These are phyloP conservation scores for Anethum foeniculum DNA, from an alignment of 140 eudicot species.

Conservation along the genomic window DNA sequence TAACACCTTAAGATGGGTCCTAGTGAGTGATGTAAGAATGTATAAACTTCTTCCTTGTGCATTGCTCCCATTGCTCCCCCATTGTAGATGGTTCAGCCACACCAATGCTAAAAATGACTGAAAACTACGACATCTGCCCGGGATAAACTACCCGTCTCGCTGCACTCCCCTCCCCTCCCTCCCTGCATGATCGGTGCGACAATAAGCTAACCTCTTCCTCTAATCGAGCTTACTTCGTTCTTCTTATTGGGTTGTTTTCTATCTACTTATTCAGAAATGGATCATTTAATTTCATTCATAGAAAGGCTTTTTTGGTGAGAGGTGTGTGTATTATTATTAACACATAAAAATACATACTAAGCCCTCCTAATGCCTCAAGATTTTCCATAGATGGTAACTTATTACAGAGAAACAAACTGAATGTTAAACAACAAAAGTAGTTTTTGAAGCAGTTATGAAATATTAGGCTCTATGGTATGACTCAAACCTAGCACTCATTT, in stretches of 20 bases:
- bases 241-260: too few relatives aligned
- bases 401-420: too few relatives aligned
- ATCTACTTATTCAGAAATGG: not conserved
- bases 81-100: not conserved
- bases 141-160: not conserved
- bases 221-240: not conserved
- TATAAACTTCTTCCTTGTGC: not conserved
- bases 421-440: too few relatives aligned
- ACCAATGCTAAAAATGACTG: not conserved
- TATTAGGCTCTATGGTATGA: too few relatives aligned
- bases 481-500: too few relatives aligned
- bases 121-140: not conserved
- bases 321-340: not conserved
- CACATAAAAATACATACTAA: too few relatives aligned
- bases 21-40: not conserved
- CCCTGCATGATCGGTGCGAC: too few relatives aligned
- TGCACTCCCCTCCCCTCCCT: too few relatives aligned
- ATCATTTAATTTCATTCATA: not conserved
- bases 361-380: too few relatives aligned
- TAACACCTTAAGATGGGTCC: not conserved
- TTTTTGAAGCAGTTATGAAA: too few relatives aligned
- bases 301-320: not conserved
- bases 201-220: not conserved
- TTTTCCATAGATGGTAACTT: too few relatives aligned
- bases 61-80: not conserved